phyloP scores from a whole-genome alignment of 2,329 filamentous ascomycete genomes.

The Aureobasidium uvarum region DNA sequence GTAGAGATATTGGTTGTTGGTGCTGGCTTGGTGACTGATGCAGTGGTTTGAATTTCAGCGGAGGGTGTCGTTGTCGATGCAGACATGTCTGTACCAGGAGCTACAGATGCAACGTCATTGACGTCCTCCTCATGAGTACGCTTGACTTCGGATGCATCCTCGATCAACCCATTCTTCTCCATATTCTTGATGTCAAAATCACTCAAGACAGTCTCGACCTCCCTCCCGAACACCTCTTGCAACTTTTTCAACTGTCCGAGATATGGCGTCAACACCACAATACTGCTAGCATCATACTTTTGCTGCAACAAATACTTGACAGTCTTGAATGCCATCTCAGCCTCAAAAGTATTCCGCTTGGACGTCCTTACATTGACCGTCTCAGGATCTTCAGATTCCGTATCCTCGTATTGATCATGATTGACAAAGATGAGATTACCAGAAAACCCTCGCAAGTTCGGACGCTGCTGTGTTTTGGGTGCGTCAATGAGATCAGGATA shows the following conservation, averaged over 20 bases:
- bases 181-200: constrained; percentile 62
- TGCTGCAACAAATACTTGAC: constrained; percentile 65
- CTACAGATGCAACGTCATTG: too few species aligned
- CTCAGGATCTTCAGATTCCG: constrained; percentile 16
- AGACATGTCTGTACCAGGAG: neutral
- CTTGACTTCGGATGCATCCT: constrained; percentile 18
- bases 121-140: neutral
- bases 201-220: constrained; percentile 61
- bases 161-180: constrained; percentile 33
- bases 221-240: constrained; percentile 44
- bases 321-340: constrained; percentile 59
- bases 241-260: constrained; percentile 57
- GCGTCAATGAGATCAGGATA: constrained; percentile 59
- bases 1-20: neutral
- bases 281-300: constrained; percentile 60
- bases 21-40: neutral
- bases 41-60: too few species aligned
- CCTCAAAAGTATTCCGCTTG: constrained; percentile 57
- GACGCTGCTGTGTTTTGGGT: constrained; percentile 40
- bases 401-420: constrained; percentile 51
- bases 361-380: constrained; percentile 29
- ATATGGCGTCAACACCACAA: constrained; percentile 68
- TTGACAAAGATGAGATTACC: constrained; percentile 59
- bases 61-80: neutral
- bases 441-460: constrained; percentile 53